Evolutionary conservation across 2,329 filamentous ascomycete genomes (phyloP), one percentile per base, ranked within the genome.

Genomic region (Penicillium sp.): DNA sequence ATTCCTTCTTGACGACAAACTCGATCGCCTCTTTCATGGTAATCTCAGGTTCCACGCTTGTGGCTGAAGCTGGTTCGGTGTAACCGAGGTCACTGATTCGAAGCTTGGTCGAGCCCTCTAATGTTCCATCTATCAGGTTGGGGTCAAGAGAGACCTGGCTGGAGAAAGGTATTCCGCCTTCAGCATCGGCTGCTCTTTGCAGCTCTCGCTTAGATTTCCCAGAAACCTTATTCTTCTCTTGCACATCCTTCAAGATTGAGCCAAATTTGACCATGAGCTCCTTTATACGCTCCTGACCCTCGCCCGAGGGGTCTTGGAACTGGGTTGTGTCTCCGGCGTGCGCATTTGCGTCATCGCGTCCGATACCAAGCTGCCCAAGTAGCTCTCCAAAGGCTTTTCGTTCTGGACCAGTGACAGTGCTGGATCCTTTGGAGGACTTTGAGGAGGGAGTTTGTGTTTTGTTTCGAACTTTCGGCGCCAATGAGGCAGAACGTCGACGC

Each of bases 1-100:
- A 65, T 61, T 79, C 77, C 33, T 71, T 65, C 28, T 70, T 57
- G 3, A 75, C 69, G 9, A 77, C 65, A 13, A 73, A 51, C 24
- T 70, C 61, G 15, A 76, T 67, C 7, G 72, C 71, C 33, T 62
- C 53, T 17, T 58, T 53, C 51, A 71, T 63, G 2, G 69, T 61
- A 35, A 75, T 56, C 17, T 64, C 49, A 0, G 62, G 57, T 15
- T 62, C 62, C 1, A 62, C 50, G 19, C 61, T 56, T 10, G 57
- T 61, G 5, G 45, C 26, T n/a, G 62, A 55, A n/a, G 49, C 54
- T 15, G 58, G 57, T n/a, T 65, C 65, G 7, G 58, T 54, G 7
- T 67, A 56, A n/a, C 67, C 64, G 19, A 67, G 58, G 13, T 70
- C 65, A 37, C 67, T 65, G 55, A 66, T 33, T 8, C 28, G 53